A percentile compares a stretch with the other conserved stretches of the same genome.
phyloP scores from a whole-genome alignment of 495 filamentous ascomycete species.

The Clohesyomyces aquaticus region DNA sequence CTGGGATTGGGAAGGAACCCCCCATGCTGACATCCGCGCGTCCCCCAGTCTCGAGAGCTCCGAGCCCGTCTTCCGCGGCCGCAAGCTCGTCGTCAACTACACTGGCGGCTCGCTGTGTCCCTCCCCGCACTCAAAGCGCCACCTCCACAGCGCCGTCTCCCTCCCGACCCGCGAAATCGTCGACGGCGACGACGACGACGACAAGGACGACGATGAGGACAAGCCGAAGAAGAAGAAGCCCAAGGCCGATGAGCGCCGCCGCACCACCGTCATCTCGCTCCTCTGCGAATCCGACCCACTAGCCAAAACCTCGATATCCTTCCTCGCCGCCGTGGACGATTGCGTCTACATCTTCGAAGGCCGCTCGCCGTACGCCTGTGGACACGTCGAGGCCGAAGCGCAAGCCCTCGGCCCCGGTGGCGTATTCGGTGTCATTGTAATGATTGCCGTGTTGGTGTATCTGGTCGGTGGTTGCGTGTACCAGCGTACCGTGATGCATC shows the following conservation, averaged over 20 bases:
- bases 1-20: neutral
- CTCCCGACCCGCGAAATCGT: conserved; percentile 37
- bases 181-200: conserved; percentile 48
- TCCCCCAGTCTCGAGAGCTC: conserved; percentile 65
- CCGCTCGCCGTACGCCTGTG: conserved; percentile 84
- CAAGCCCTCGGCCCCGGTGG: conserved; percentile 76
- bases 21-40: conserved; percentile 16
- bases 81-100: conserved; percentile 91
- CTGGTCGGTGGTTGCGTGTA: conserved; percentile 91
- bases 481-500: conserved; percentile 91
- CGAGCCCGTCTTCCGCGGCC: conserved; percentile 75
- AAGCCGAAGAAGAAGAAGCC: conserved; percentile 40
- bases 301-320: conserved; percentile 67
- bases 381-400: conserved; percentile 64
- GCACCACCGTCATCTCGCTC: conserved; percentile 89
- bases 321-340: conserved; percentile 80
- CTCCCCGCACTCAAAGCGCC: conserved; percentile 27
- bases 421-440: conserved; percentile 89
- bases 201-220: conserved; percentile 47
- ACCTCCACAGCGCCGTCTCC: conserved; percentile 41
- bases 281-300: conserved; percentile 81
- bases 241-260: conserved; percentile 57
- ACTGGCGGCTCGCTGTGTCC: conserved; percentile 84
- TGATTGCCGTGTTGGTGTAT: conserved; percentile 85
- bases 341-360: conserved; percentile 98